A percentile compares a stretch with the other conserved stretches of the same genome.
Evolutionary conservation across 345 rosid genomes (phyloP).

Genomic region (Heritiera littoralis): DNA sequence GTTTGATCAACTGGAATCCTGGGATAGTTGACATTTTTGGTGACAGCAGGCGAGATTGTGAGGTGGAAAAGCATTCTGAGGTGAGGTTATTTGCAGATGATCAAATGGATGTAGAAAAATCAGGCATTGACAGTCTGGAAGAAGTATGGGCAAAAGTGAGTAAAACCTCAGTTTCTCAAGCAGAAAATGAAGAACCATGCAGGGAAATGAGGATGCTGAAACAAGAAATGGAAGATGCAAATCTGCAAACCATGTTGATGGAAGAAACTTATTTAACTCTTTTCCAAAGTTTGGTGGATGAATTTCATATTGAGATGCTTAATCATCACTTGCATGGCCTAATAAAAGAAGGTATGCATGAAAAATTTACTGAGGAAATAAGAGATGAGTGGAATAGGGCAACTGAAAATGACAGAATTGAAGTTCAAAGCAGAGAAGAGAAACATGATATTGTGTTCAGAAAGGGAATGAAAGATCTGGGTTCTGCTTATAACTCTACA

Average conservation of each 20-base stretch:
- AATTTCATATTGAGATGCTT: constrained; percentile 19
- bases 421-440: too few species aligned
- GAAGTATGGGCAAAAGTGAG: constrained; percentile 48
- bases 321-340: constrained; percentile 22
- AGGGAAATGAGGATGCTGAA: constrained; percentile 29
- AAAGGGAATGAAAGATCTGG: constrained; percentile 20
- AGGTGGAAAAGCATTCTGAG: constrained; percentile 13
- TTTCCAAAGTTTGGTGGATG: constrained; percentile 33
- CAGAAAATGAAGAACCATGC: constrained; percentile 29
- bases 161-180: constrained; percentile 22
- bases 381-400: constrained; percentile 28
- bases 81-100: neutral
- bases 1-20: constrained; percentile 37
- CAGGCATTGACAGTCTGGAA: constrained; percentile 32
- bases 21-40: constrained; percentile 25
- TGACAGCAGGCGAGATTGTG: constrained; percentile 16
- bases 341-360: constrained; percentile 32
- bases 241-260: constrained; percentile 31
- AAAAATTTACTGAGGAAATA: constrained; percentile 27
- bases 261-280: constrained; percentile 46
- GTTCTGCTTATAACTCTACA: neutral
- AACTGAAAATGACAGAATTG: constrained; percentile 10
- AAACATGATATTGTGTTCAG: constrained; percentile 6
- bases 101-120: constrained; percentile 6
- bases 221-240: constrained; percentile 46